Evolutionary conservation across 2,329 filamentous ascomycete species (phyloP).

Genomic region (Verticillium zaregamsianum): DNA sequence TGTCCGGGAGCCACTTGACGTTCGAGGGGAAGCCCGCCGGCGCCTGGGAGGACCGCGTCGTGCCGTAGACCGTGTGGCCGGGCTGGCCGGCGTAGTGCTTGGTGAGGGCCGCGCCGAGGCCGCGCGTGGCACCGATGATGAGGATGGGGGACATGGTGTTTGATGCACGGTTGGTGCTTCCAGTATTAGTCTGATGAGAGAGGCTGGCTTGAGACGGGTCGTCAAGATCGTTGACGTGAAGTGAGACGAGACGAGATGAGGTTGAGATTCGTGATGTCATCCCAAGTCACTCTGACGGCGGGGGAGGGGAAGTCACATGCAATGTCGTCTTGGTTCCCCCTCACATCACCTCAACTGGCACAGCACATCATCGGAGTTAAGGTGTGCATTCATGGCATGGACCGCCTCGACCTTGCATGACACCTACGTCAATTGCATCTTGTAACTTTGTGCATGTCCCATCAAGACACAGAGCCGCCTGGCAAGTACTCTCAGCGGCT

Average conservation of each 20-base stretch:
- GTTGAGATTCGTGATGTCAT: slow-evolving; percentile 2
- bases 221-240: background rate
- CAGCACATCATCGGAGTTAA: background rate
- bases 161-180: too few species aligned
- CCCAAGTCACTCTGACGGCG: background rate
- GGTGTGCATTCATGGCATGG: background rate
- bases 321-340: background rate
- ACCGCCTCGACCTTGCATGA: too few species aligned
- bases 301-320: background rate
- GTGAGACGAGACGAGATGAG: background rate
- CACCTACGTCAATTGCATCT: too few species aligned
- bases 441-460: too few species aligned
- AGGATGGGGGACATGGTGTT: slow-evolving; percentile 45
- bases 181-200: background rate
- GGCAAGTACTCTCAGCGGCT: too few species aligned
- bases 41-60: slow-evolving; percentile 43
- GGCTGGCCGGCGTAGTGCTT: slow-evolving; percentile 49
- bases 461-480: too few species aligned
- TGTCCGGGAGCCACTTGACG: slow-evolving; percentile 52
- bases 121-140: slow-evolving; percentile 64
- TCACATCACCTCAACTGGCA: background rate
- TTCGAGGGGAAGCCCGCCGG: slow-evolving; percentile 35
- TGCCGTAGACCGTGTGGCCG: slow-evolving; percentile 53
- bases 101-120: slow-evolving; percentile 59
- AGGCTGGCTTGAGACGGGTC: too few species aligned